Evolutionary conservation across 75 land plant species (phyloP), one percentile per base, ranked within the genome.

Genomic region (Pinus tabuliformis): DNA sequence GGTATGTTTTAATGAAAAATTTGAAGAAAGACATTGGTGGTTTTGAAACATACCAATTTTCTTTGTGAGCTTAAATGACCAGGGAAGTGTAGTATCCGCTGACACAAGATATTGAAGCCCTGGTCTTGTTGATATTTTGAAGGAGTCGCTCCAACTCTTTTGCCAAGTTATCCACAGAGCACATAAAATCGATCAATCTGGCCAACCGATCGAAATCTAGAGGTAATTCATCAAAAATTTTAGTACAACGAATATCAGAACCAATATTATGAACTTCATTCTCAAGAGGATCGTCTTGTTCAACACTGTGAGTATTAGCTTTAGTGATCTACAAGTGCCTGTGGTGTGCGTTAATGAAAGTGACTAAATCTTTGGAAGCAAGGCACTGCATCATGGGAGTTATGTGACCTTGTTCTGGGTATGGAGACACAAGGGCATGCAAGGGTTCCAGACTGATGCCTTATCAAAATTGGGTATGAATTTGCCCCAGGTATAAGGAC

Each of bases 41-140:
- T n/a, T n/a, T n/a, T n/a, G n/a, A n/a, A n/a, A n/a, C n/a, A n/a
- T n/a, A n/a, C n/a, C n/a, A n/a, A n/a, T n/a, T 57, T 58, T 54
- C 73, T 57, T 77, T 3, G 86, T 87, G 13, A 83, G 75, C 7
- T 85, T 77, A 18, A 79, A 49, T 3, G 79, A 86, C 81, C 89
- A 86, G 11, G 89, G 66, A 18, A 89, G n/a, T 4, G 77, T 56
- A 0, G 78, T 58, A 66, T 91, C 93, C 37, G 75, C 83, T 78
- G 39, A 91, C 30, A 72, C 85, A 83, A 0, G 75, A 71, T 3
- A 58, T 61, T 14, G 85, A 75, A 13, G 75, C 62, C 56, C 81
- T 22, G 78, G 77, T 52, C 36, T 42, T 22, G 21, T 20, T 39
- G 56, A 70, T 16, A 85, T 28, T 4, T 33, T 30, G 15, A 16